Conservation (phyloP, 768 basidiomycete genomes). For the Leccinum sublutescens region DNA sequence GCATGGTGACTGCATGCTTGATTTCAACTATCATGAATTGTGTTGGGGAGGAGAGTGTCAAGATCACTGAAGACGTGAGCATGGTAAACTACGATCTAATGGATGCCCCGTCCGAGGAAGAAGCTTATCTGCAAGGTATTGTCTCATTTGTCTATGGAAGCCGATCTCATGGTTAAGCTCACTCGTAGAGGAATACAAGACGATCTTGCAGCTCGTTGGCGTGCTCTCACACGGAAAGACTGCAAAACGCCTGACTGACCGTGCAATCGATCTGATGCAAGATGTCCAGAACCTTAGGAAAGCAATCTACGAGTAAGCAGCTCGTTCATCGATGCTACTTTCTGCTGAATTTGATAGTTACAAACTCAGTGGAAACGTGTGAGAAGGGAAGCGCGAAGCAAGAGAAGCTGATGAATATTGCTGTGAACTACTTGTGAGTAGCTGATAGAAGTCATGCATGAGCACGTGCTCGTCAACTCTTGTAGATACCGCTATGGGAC, state of each 20-base stretch:
- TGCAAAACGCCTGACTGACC: slow-evolving; percentile 87
- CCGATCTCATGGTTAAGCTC: neutral
- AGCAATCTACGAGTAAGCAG: slow-evolving; percentile 87
- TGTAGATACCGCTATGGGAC: slow-evolving; percentile 83
- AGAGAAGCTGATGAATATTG: slow-evolving; percentile 66
- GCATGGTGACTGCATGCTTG: slow-evolving; percentile 88
- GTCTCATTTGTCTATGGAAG: neutral
- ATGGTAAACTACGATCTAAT: slow-evolving; percentile 61
- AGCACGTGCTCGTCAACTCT: slow-evolving; percentile 5
- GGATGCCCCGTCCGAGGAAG: slow-evolving; percentile 84
- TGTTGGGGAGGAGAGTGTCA: slow-evolving; percentile 43
- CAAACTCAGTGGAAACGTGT: slow-evolving; percentile 83
- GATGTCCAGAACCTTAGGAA: slow-evolving; percentile 96
- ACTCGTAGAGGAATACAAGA: slow-evolving; percentile 90
- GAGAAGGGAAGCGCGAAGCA: slow-evolving; percentile 79
- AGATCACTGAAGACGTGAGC: slow-evolving; percentile 35
- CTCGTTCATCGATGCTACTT: neutral
- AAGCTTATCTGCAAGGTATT: slow-evolving; percentile 82
- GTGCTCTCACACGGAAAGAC: slow-evolving; percentile 89
- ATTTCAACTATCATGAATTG: slow-evolving; percentile 74
- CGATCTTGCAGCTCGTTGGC: slow-evolving; percentile 89
- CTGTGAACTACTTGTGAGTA: slow-evolving; percentile 82
- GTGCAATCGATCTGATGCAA: slow-evolving; percentile 88
- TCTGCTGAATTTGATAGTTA: slow-evolving; percentile 52
- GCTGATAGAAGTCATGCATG: slow-evolving; percentile 19